Conservation (phyloP, 176 grass and related monocot species). For the Eremochloa ophiuroides region DNA sequence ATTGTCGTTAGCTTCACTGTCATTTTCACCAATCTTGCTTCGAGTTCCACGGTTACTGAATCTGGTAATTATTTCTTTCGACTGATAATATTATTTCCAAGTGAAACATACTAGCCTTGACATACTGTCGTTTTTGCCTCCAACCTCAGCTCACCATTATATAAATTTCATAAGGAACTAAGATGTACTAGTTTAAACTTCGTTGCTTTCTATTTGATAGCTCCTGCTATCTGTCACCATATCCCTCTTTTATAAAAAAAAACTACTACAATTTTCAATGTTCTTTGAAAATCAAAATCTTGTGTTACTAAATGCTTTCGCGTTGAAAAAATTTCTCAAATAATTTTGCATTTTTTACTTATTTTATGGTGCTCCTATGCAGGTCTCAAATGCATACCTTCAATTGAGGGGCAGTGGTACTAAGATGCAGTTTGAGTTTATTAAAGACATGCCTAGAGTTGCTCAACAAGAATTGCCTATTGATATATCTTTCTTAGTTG, state of each 20-base stretch:
- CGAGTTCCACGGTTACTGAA: constrained; percentile 39
- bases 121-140: not conserved
- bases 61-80: constrained; percentile 27
- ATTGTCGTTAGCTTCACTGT: not conserved
- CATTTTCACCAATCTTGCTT: constrained; percentile 1
- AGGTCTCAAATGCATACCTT: constrained; percentile 41
- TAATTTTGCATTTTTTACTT: not conserved
- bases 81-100: not conserved
- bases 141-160: not conserved
- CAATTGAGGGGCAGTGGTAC: constrained; percentile 13
- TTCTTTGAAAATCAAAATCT: not conserved
- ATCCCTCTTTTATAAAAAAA: not conserved
- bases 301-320: not conserved
- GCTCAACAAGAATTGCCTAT: not conserved
- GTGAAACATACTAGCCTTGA: not conserved
- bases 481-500: constrained; percentile 32
- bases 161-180: not conserved
- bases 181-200: not conserved
- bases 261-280: not conserved
- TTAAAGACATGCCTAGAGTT: constrained; percentile 52
- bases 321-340: not conserved
- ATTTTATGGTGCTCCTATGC: constrained; percentile 7
- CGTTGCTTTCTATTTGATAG: not conserved
- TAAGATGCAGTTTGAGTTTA: constrained; percentile 44
- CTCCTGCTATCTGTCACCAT: not conserved